phyloP scores from a whole-genome alignment of 441 rosid genomes.

The Dalechampia spathulata region DNA sequence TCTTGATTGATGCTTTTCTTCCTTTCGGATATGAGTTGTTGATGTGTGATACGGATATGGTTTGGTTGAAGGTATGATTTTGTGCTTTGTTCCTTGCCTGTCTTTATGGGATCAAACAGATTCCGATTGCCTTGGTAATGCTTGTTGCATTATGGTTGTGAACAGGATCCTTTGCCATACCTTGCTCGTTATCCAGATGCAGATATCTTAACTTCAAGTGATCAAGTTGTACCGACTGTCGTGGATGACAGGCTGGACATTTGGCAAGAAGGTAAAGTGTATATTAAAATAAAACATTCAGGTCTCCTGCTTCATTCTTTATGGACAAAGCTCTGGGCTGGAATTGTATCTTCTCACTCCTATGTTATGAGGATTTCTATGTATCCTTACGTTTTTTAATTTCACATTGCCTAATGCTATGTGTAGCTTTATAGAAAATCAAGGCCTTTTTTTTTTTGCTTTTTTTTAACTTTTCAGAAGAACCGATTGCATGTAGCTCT shows the following conservation, averaged over 20 bases:
- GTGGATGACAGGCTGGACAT: slow-evolving; percentile 88
- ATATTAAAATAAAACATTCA: not conserved
- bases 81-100: slow-evolving; percentile 2
- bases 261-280: slow-evolving; percentile 87
- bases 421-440: no score
- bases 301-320: not conserved
- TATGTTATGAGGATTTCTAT: no score
- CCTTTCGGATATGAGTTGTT: slow-evolving; percentile 83
- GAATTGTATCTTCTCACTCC: no score
- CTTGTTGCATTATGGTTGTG: not conserved
- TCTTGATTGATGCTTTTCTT: slow-evolving; percentile 74
- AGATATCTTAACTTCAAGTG: slow-evolving; percentile 94
- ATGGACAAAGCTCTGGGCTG: not conserved
- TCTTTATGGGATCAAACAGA: slow-evolving; percentile 1
- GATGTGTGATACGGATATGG: slow-evolving; percentile 99
- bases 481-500: not conserved
- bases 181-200: slow-evolving; percentile 95
- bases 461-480: not conserved
- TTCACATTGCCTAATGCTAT: no score
- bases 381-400: not conserved
- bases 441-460: not conserved
- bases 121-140: not conserved
- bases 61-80: slow-evolving; percentile 85
- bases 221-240: slow-evolving; percentile 94
- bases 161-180: slow-evolving; percentile 93